A percentile compares a stretch with the other conserved stretches of the same genome.
phyloP scores from a whole-genome alignment of 2,329 filamentous ascomycete genomes.

The Rhynchosporium agropyri region DNA sequence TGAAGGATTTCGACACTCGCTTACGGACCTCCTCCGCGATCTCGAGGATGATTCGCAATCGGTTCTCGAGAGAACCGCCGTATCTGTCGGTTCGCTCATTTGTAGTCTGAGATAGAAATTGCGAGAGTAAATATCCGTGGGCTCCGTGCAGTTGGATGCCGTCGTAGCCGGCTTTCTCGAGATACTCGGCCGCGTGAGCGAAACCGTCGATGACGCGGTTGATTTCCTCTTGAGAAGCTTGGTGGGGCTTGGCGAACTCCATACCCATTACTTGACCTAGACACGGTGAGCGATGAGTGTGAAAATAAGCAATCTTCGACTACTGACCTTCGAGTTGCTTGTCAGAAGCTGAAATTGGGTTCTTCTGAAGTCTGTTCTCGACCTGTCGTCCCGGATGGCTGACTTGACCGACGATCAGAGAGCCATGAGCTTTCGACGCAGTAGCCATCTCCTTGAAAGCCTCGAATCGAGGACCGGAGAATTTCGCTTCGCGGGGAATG shows the following conservation, averaged over 20 bases:
- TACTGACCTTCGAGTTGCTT: slow-evolving; percentile 43
- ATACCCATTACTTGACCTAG: slow-evolving; percentile 47
- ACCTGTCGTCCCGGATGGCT: slow-evolving; percentile 59
- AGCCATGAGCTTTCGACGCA: slow-evolving; percentile 58
- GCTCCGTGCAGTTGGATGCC: slow-evolving; percentile 46
- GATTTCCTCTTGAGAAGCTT: slow-evolving; percentile 58
- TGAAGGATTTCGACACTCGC: slow-evolving; percentile 44
- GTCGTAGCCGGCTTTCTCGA: slow-evolving; percentile 63
- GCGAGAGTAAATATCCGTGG: slow-evolving; percentile 41
- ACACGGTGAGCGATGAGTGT: neutral
- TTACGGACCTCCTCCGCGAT: slow-evolving; percentile 62
- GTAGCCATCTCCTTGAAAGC: slow-evolving; percentile 59
- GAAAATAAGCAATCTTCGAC: neutral
- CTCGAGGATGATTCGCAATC: slow-evolving; percentile 53
- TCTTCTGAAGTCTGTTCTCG: slow-evolving; percentile 40
- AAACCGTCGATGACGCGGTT: slow-evolving; percentile 60
- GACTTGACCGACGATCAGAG: slow-evolving; percentile 61
- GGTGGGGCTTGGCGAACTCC: slow-evolving; percentile 56
- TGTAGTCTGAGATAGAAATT: slow-evolving; percentile 39
- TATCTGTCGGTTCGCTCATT: slow-evolving; percentile 41
- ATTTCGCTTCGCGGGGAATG: slow-evolving; percentile 55
- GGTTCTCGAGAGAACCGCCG: slow-evolving; percentile 40
- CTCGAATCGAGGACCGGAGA: slow-evolving; percentile 60
- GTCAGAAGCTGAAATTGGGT: slow-evolving; percentile 48
- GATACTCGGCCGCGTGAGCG: slow-evolving; percentile 61